Evolutionary conservation across 2,329 filamentous ascomycete genomes (phyloP), one percentile per base, ranked within the genome.

Genomic region (Fusarium acutatum): DNA sequence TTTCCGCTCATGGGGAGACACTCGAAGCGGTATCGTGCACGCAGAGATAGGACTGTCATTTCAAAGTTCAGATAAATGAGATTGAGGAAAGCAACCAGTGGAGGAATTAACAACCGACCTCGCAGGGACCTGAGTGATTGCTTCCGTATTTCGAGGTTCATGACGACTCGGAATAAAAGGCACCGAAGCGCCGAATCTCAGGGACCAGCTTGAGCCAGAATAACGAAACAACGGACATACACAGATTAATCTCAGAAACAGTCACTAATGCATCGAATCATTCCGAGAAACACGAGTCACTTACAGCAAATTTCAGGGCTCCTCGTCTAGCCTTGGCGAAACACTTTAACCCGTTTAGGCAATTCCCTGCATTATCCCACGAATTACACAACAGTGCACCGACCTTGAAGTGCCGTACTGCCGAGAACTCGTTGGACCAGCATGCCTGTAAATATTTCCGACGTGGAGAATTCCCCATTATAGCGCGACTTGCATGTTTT

Each of bases 61-160:
- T 49, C 6, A n/a, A 47, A 30, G 18, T 14, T 14, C 7, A 46
- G 24, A 20, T 7, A 13, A 20, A 22, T 46, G 5, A 28, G 18
- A 15, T 22, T 7, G 12, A 28, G 12, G 15, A 7, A 28, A 12
- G 6, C 4, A 6, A 6, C 5, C 24, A 20, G 18, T 14, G 5
- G 5, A 22, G 0, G 3, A 12, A 22, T 10, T 10, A 47, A 13
- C 8, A 18, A 15, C 0, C 10, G 17, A 8, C 15, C 0, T 10
- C 14, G 5, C 17, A 22, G 12, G 26, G 26, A 22, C 26, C 26
- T 26, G 26, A 26, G 26, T 26, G 26, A 26, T 26, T 26, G 26
- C 26, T 26, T 26, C 26, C 26, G 6, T 26, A 26, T 26, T 26
- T 11, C 35, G 9, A 11, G 35, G 18, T 37, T n/a, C 22, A 40